Percentiles rank a stretch among this genome's conserved stretches.
phyloP scores from a whole-genome alignment of 2,329 filamentous ascomycete genomes.

The Verticillium tricorpus region DNA sequence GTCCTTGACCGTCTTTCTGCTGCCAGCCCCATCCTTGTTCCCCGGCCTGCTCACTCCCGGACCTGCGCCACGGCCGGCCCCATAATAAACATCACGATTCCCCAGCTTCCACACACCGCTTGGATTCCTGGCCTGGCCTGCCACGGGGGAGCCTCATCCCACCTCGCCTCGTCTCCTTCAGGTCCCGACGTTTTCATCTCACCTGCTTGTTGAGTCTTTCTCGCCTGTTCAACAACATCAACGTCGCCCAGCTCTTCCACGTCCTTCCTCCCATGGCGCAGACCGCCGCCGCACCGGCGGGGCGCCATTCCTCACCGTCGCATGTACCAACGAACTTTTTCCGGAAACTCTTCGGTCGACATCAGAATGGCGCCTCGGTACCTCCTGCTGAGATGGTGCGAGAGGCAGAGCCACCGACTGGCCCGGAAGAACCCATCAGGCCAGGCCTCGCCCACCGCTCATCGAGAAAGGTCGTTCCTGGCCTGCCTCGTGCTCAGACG shows the following conservation, averaged over 20 bases:
- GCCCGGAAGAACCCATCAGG: conserved; percentile 25
- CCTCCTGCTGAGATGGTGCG: conserved; percentile 2
- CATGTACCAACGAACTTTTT: conserved; percentile 9
- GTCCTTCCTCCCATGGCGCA: conserved; percentile 8
- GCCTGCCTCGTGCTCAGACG: conserved; percentile 70
- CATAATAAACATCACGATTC: conserved; percentile 10
- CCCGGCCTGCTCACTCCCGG: conserved; percentile 9
- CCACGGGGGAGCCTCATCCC: neutral
- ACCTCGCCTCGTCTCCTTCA: neutral
- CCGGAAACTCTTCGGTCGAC: conserved; percentile 13
- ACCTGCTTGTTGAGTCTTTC: neutral
- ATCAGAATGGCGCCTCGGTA: conserved; percentile 6
- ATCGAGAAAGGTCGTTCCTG: conserved; percentile 65
- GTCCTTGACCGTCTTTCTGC: conserved; percentile 14
- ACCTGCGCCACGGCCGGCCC: conserved; percentile 8
- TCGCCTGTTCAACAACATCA: conserved; percentile 1
- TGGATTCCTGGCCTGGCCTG: neutral
- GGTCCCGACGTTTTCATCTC: neutral
- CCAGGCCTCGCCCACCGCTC: conserved; percentile 35
- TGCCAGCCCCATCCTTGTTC: conserved; percentile 12
- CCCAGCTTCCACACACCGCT: conserved; percentile 6
- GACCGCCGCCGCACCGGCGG: conserved; percentile 4
- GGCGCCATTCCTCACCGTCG: conserved; percentile 6
- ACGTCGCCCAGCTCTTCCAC: neutral
- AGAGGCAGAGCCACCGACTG: conserved; percentile 14